Percentiles rank a stretch among this genome's conserved stretches.
These are phyloP conservation scores for Nemania bipapillata DNA, from an alignment of 2,329 filamentous ascomycete genomes.

Conservation along the genomic window DNA sequence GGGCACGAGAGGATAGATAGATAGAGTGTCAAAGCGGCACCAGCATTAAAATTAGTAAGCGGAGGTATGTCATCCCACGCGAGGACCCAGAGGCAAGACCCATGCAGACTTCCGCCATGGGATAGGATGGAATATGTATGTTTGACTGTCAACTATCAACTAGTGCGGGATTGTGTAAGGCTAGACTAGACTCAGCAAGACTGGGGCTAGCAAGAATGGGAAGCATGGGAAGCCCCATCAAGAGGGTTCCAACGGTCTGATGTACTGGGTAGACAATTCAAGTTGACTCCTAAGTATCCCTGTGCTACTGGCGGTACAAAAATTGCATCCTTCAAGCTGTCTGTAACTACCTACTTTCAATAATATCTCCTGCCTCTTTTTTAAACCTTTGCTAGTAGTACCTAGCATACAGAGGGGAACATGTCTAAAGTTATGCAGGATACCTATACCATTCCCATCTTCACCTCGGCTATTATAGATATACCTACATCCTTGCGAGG, in stretches of 20 bases:
- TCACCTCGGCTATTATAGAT: no score
- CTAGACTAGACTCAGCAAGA: neutral
- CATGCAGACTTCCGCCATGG: neutral
- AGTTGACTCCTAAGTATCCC: no score
- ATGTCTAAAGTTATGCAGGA: no score
- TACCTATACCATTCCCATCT: no score
- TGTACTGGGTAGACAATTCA: neutral
- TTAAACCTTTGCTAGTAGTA: no score
- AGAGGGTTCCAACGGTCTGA: neutral
- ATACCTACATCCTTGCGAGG: no score
- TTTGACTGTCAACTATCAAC: constrained; percentile 12
- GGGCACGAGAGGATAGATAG: constrained; percentile 10
- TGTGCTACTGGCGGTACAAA: no score
- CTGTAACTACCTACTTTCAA: no score
- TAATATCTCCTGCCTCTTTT: no score
- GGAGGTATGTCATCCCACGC: constrained; percentile 2
- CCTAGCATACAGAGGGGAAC: no score
- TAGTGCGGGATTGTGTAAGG: neutral
- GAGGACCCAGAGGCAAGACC: neutral
- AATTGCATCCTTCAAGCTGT: no score
- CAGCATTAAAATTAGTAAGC: constrained; percentile 33
- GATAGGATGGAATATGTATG: constrained; percentile 4
- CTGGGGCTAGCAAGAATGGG: neutral
- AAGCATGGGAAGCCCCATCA: neutral
- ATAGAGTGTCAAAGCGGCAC: constrained; percentile 24